Evolutionary conservation across 2,329 filamentous ascomycete species (phyloP), one percentile per base, ranked within the genome.

Genomic region (Ophiosphaerella korrae): DNA sequence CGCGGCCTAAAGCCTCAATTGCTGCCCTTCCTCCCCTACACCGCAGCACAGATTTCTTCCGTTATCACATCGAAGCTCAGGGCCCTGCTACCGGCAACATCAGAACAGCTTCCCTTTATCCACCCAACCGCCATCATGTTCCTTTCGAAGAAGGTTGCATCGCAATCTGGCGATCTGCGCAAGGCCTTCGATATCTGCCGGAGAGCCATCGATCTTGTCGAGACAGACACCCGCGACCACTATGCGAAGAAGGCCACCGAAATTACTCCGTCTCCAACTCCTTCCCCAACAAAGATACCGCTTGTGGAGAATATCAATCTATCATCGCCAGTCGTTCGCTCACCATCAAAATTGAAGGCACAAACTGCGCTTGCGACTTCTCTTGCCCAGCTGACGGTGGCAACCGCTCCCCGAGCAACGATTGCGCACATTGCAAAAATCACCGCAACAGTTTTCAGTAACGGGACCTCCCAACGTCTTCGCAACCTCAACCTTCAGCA

Each of bases 141-240:
- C 38, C 96, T 93, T 71, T 89, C 94, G 7, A 90, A 94, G 72
- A 99, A 97, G 72, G 90, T 99, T 13, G 89, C 94, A 3, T 91
- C 89, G 46, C 93, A 97, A 71, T 96, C 91, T 0, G 94, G 94
- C 37, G 94, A 99, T 72, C 75, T 99, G 42, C 89, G 94, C 53
- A 96, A 96, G 74, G 93, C 92, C 0, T 97, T 97, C 66, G 93
- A 97, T 73, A 90, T 99, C 52, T 92, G 93, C 72, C 88, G 91
- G 40, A 86, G 91, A 46, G 91, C 92, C 3, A 86, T 99, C 48
- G 93, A 97, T 72, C 77, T 96, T 18, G 86, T 97, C 42, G 94
- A 97, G 74, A 80, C 84, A 45, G 93, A 97, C 73, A 93, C 89
- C 1, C 85, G 86, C 51, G 81, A 86, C 56, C 90, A 88, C 68